Conservation (phyloP, 306 rosid genomes). For the Quercus bicolor region DNA sequence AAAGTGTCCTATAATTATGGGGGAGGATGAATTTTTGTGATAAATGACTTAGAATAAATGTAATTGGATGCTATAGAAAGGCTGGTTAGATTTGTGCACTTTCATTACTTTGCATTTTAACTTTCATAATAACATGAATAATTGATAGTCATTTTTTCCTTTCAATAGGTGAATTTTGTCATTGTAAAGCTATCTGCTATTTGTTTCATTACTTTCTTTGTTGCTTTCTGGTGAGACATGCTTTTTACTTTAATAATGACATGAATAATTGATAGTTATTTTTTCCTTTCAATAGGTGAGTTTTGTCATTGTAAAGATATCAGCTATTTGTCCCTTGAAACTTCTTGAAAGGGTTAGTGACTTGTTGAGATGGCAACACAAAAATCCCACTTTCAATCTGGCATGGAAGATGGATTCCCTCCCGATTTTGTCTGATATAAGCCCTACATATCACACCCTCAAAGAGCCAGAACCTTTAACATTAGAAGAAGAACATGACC, state of each 20-base stretch:
- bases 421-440: constrained; percentile 57
- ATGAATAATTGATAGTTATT: not conserved
- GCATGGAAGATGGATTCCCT: constrained; percentile 79
- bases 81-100: no score
- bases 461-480: constrained; percentile 53
- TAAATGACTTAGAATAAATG: no score
- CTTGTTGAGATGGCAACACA: constrained; percentile 81
- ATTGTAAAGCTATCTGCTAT: constrained; percentile 78
- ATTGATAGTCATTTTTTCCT: not conserved
- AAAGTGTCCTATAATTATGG: no score
- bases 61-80: no score
- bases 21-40: no score
- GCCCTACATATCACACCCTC: constrained; percentile 73
- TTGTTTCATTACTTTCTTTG: constrained; percentile 19
- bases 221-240: not conserved
- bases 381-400: constrained; percentile 52
- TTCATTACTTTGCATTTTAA: not conserved
- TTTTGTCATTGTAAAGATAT: constrained; percentile 61
- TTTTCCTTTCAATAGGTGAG: constrained; percentile 47
- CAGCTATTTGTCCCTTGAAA: constrained; percentile 81
- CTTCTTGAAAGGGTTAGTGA: constrained; percentile 63
- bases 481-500: constrained; percentile 61
- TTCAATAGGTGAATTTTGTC: constrained; percentile 54
- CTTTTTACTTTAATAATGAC: not conserved
- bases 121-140: not conserved